Conservation (phyloP, 139 green algal genomes). For the Chlorella sorokiniana region DNA sequence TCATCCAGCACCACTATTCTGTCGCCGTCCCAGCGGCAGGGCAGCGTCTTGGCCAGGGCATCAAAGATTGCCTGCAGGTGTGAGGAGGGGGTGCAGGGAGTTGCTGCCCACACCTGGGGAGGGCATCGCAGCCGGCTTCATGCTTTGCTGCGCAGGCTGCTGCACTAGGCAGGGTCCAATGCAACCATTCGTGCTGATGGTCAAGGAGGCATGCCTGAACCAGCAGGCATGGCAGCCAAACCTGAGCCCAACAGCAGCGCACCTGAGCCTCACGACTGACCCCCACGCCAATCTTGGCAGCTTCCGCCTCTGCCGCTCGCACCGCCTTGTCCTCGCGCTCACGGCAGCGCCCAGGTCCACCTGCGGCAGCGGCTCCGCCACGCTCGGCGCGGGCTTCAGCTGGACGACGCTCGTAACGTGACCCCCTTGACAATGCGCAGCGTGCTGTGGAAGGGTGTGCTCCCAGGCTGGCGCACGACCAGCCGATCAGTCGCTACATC, state of each 20-base stretch:
- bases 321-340: constrained; percentile 70
- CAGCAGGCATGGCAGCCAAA: too few relatives aligned
- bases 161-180: too few relatives aligned
- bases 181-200: too few relatives aligned
- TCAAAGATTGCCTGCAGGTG: constrained; percentile 76
- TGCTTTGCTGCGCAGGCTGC: too few relatives aligned
- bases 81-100: background rate
- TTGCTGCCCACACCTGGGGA: too few relatives aligned
- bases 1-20: constrained; percentile 81
- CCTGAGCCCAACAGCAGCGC: background rate
- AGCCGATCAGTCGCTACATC: constrained; percentile 29
- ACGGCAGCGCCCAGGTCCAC: constrained; percentile 65
- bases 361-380: constrained; percentile 45
- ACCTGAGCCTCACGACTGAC: constrained; percentile 73
- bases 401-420: constrained; percentile 8
- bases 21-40: constrained; percentile 70
- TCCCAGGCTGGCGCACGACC: constrained; percentile 37
- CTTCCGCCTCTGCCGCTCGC: constrained; percentile 70
- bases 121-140: too few relatives aligned
- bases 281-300: constrained; percentile 72
- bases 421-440: constrained; percentile 35
- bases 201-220: too few relatives aligned
- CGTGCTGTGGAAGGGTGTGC: constrained; percentile 53
- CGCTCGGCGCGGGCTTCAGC: background rate
- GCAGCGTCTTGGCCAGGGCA: constrained; percentile 82